A percentile compares a stretch with the other conserved stretches of the same genome.
Conservation (phyloP, 345 rosid genomes). For the Carallia pectinifolia region DNA sequence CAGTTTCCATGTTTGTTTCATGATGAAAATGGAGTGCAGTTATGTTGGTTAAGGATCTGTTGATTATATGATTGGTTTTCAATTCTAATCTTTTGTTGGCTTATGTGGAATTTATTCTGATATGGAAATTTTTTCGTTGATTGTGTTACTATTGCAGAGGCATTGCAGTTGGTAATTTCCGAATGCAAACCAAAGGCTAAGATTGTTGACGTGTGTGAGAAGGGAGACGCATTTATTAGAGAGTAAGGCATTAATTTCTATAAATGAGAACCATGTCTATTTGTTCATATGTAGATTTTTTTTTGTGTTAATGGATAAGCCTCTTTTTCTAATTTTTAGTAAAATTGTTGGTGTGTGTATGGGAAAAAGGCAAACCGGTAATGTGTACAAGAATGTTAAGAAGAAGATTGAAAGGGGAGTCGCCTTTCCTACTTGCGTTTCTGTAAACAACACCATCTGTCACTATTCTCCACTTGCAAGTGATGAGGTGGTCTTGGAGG, state of each 20-base stretch:
- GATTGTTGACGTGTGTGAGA: constrained; percentile 90
- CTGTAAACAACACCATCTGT: constrained; percentile 82
- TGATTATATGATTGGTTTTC: no score
- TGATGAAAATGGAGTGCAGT: no score
- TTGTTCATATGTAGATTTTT: background rate
- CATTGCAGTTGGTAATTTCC: constrained; percentile 67
- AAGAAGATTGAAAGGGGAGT: constrained; percentile 90
- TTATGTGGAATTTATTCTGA: background rate
- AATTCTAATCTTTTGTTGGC: background rate
- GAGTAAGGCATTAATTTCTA: constrained; percentile 50
- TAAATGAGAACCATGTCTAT: background rate
- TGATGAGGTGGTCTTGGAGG: constrained; percentile 72
- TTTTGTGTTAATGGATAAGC: no score
- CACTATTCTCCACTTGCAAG: constrained; percentile 92
- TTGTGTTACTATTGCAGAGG: constrained; percentile 43
- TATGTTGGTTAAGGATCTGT: no score
- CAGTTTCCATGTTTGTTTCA: no score
- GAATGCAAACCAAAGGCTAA: constrained; percentile 81
- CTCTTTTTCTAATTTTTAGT: background rate
- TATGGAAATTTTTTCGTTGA: background rate
- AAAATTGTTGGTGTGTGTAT: background rate
- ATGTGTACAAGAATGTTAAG: constrained; percentile 90
- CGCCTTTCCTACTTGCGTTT: constrained; percentile 93
- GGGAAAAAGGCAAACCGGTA: constrained; percentile 68
- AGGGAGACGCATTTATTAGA: constrained; percentile 75